Base-by-base conservation (phyloP, 2,329 filamentous ascomycete species). In the Leptographium radiaticola region DNA sequence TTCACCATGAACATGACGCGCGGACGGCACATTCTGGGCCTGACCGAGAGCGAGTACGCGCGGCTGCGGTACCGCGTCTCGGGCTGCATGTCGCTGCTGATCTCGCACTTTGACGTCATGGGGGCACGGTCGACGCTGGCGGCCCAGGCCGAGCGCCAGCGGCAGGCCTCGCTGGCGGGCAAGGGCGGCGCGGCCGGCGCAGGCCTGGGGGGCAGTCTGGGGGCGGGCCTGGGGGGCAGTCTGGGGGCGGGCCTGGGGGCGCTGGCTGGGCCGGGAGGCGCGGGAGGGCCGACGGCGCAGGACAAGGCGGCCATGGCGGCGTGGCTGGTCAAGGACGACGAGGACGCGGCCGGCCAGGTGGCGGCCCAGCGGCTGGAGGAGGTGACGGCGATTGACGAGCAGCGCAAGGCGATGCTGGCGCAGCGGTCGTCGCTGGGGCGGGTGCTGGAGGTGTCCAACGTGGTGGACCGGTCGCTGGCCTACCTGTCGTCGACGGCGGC, bases 81-180 rank as follows among this genome's bases (percentile, higher is more conserved):
- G 10, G 91, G 91, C 0, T 98, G 93, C 68, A 98, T 98, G 93
- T 90, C 89, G 20, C 77, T 98, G 30, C 75, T 98, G 49, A 97
- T 98, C 60, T 96, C 90, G 11, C 93, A 98, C 68, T 98, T 98
- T 63, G 93, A 98, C 67, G 97, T 98, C 68, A 95, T 98, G 86
- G 93, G 93, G 30, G 93, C 93, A 31, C 83, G 91, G 63, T 95
- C 90, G 8, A 96, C 85, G 44, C 77, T 96, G 58, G 93, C 93
- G 12, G 93, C 93, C 6, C 89, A 96, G 69, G 89, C 89, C 2
- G 93, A 98, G 70, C 90, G 89, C 66, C 88, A 95, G 65, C 80
- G 87, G 45, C 78, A 96, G 62, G 85, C 87, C 80, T 86, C 52
- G 84, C 63, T 72, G 54, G n/a, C 46, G 16, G 31, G 31, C 18